These are phyloP conservation scores for Leccinum subrobustum DNA, from an alignment of 1,284 basidiomycete species.

Conservation along the genomic window DNA sequence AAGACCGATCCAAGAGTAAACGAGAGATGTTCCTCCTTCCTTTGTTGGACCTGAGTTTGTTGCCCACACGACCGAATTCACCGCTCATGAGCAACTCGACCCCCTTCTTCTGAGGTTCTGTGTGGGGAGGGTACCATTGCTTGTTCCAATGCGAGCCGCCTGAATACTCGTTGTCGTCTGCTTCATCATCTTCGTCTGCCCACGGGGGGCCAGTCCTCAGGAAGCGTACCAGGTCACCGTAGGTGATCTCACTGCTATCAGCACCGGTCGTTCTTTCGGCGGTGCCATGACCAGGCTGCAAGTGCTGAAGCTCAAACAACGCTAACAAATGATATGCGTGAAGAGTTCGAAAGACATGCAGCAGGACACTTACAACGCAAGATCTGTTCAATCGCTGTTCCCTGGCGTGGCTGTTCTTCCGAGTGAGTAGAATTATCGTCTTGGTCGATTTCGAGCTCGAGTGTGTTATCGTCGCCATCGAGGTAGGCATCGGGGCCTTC, in stretches of 20 bases:
- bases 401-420: constrained; percentile 14
- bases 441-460: constrained; percentile 25
- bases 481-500: constrained; percentile 31
- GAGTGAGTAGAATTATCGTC: constrained; percentile 15
- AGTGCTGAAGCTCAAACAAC: constrained; percentile 41
- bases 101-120: constrained; percentile 71
- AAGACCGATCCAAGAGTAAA: constrained; percentile 44
- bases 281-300: constrained; percentile 14
- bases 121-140: constrained; percentile 51
- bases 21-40: constrained; percentile 45
- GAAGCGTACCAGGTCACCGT: constrained; percentile 24
- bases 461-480: constrained; percentile 30
- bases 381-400: constrained; percentile 31
- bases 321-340: constrained; percentile 31
- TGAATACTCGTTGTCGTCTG: constrained; percentile 36
- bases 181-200: constrained; percentile 29
- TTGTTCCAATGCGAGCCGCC: constrained; percentile 24
- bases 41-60: constrained; percentile 44
- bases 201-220: constrained; percentile 13
- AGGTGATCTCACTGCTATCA: constrained; percentile 29
- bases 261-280: constrained; percentile 30
- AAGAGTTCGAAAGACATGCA: background rate
- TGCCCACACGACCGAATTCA: constrained; percentile 77
- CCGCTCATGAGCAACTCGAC: constrained; percentile 73
- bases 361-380: constrained; percentile 35